phyloP scores from a whole-genome alignment of 176 grass and related monocot genomes.

The Chrysopogon serrulatus region DNA sequence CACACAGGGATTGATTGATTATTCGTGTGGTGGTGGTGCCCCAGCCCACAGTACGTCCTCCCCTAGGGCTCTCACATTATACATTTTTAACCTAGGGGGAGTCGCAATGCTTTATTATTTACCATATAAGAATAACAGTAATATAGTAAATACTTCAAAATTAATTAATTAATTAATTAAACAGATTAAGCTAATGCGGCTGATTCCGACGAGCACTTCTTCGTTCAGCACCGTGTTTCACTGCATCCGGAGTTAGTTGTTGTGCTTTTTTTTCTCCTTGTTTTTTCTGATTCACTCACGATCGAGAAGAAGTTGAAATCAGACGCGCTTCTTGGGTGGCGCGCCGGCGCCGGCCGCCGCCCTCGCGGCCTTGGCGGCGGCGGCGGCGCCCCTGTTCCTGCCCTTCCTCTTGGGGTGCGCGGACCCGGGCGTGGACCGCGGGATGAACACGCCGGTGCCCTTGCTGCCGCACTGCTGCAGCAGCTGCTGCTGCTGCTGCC shows the following conservation, averaged over 20 bases:
- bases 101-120: slow-evolving; percentile 32
- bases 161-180: slow-evolving; percentile 27
- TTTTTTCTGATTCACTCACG: too few relatives aligned
- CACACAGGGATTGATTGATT: not conserved
- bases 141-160: not conserved
- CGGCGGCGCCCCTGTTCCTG: slow-evolving; percentile 14
- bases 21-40: slow-evolving; percentile 1
- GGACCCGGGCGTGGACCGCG: slow-evolving; percentile 29
- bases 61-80: slow-evolving; percentile 25
- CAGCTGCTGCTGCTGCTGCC: not conserved
- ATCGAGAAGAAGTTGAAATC: not conserved
- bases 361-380: slow-evolving; percentile 5
- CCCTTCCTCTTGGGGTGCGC: slow-evolving; percentile 24
- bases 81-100: slow-evolving; percentile 13
- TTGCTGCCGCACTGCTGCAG: slow-evolving; percentile 43
- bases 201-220: not conserved
- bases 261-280: not conserved
- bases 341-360: not conserved
- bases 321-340: not conserved
- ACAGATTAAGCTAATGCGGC: slow-evolving; percentile 23
- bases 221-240: not conserved
- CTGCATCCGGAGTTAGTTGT: slow-evolving; percentile 39
- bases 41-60: not conserved
- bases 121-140: not conserved
- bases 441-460: slow-evolving; percentile 71